Base-by-base conservation (phyloP, 345 rosid genomes). In the Citrus mangshanensis region DNA sequence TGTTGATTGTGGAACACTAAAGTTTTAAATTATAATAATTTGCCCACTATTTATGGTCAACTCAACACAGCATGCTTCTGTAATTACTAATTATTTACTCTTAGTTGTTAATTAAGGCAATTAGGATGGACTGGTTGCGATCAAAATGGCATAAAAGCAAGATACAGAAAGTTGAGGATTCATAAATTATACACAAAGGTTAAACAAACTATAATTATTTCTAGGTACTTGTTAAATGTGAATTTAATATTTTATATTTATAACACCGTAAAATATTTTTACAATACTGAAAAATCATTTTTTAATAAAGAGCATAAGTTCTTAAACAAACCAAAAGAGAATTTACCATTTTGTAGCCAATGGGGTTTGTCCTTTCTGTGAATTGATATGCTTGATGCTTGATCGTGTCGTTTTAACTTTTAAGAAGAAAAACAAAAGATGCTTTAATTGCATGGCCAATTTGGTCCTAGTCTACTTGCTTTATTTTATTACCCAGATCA, bases 31-130 rank as follows among this genome's bases (percentile, higher is more conserved):
- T 74, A n/a, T 42, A 64, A 38, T 75, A 9, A 56, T 19, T 19
- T 54, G 7, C 51, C 5, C 0, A 46, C 13, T 46, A 46, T 13
- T 70, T 25, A 37, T 70, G 72, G 78, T 78, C 80, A 84, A 81
- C 79, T 28, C 34, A 60, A 34, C 69, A 71, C 18, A 46, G 5
- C 18, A 46, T 46, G 18, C 51, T 13, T 13, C 5, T 46, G 5
- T 46, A 46, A 46, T 46, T 46, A 46, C 4, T 46, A 46, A 46
- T 46, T 46, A 46, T 46, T 46, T 46, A 46, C 51, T 12, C 14
- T 46, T 46, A 46, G 18, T 46, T 46, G 51, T 46, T 46, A 46
- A 46, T 21, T 46, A 4, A 55, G 71, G 21, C 58, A 38, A 28
- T 51, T 28, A 56, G 54, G 73, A 55, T 35, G 51, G 28, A 40